Evolutionary conservation across 495 filamentous ascomycete species (phyloP).

Genomic region (Aspergillus sparsus): DNA sequence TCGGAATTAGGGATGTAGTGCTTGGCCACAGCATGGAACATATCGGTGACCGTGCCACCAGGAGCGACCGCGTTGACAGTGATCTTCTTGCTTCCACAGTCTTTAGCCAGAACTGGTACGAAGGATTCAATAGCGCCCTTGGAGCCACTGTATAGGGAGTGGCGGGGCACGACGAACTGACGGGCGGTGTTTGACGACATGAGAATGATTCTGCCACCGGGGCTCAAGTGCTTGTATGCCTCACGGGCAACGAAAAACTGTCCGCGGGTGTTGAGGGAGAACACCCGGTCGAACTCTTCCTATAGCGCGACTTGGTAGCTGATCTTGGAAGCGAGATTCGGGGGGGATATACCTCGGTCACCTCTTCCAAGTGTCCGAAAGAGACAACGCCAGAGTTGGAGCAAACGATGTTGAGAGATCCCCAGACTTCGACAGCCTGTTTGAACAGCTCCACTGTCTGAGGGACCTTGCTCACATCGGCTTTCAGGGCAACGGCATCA

Average conservation of each 20-base stretch:
- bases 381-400: slow-evolving; percentile 59
- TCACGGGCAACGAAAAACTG: slow-evolving; percentile 86
- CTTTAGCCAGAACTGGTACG: slow-evolving; percentile 69
- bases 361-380: slow-evolving; percentile 57
- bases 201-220: slow-evolving; percentile 63
- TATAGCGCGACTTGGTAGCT: background rate
- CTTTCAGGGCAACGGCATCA: slow-evolving; percentile 69
- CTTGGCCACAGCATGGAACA: slow-evolving; percentile 68
- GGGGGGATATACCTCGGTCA: slow-evolving; percentile 51
- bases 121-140: slow-evolving; percentile 83
- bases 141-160: slow-evolving; percentile 72
- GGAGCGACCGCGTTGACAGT: slow-evolving; percentile 78
- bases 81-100: slow-evolving; percentile 71
- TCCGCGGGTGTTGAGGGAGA: slow-evolving; percentile 72
- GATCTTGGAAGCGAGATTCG: no score
- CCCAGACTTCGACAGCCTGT: slow-evolving; percentile 65
- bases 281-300: slow-evolving; percentile 69
- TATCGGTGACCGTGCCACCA: slow-evolving; percentile 77
- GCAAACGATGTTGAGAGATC: slow-evolving; percentile 70
- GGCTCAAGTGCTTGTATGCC: slow-evolving; percentile 66
- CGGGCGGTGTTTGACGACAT: slow-evolving; percentile 59
- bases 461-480: slow-evolving; percentile 67
- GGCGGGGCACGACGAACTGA: slow-evolving; percentile 61
- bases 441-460: slow-evolving; percentile 68
- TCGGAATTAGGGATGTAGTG: slow-evolving; percentile 55